Evolutionary conservation across 768 basidiomycete species (phyloP).

Genomic region (Piloderma croceum): DNA sequence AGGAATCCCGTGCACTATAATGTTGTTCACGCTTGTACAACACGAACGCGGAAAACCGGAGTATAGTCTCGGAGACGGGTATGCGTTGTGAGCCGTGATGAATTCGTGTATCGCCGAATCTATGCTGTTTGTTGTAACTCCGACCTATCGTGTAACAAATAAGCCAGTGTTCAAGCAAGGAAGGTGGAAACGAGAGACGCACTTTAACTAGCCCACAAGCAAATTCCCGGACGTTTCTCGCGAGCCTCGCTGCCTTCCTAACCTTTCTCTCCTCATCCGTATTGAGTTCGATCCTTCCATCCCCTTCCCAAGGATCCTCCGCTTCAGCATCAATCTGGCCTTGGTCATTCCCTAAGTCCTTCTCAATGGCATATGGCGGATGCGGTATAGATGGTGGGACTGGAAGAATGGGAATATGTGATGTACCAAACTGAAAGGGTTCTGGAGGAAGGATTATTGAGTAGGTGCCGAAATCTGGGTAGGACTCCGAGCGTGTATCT

Average conservation of each 20-base stretch:
- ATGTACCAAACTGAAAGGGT: slow-evolving; percentile 58
- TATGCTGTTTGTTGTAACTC: slow-evolving; percentile 68
- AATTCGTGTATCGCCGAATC: slow-evolving; percentile 69
- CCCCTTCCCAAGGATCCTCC: slow-evolving; percentile 11
- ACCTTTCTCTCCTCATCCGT: slow-evolving; percentile 47
- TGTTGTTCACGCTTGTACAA: slow-evolving; percentile 86
- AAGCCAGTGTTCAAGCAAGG: background rate
- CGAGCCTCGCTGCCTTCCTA: slow-evolving; percentile 50
- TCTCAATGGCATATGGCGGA: slow-evolving; percentile 48
- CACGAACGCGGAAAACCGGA: slow-evolving; percentile 70
- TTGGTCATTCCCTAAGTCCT: slow-evolving; percentile 10
- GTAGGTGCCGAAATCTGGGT: too few species aligned
- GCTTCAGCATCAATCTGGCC: slow-evolving; percentile 3
- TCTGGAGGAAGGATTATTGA: slow-evolving; percentile 59
- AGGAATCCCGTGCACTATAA: slow-evolving; percentile 85
- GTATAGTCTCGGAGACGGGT: slow-evolving; percentile 83
- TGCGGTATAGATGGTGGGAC: slow-evolving; percentile 53
- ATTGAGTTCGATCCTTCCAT: slow-evolving; percentile 44
- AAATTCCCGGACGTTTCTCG: slow-evolving; percentile 50
- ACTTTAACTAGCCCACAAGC: slow-evolving; percentile 53
- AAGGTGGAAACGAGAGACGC: slow-evolving; percentile 8
- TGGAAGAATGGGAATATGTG: slow-evolving; percentile 49
- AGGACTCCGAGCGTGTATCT: too few species aligned
- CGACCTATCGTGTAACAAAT: slow-evolving; percentile 37
- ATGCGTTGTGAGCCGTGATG: slow-evolving; percentile 63